phyloP scores from a whole-genome alignment of 106 monocot species.

The Xerophyta viscosa region DNA sequence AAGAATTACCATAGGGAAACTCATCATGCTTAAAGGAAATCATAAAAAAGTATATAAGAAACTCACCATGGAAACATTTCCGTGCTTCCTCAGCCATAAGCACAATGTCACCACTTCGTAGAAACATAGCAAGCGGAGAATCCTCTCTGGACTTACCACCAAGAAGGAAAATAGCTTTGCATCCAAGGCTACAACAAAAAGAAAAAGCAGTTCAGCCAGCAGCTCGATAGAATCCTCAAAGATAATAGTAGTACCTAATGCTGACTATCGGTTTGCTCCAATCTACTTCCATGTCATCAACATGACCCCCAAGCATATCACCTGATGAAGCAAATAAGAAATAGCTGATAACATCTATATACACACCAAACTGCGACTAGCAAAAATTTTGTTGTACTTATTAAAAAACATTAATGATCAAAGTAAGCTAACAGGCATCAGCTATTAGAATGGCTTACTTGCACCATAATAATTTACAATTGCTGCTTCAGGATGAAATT shows the following conservation, averaged over 20 bases:
- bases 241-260: no score
- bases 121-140: conserved; percentile 69
- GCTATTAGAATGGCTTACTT: conserved; percentile 30
- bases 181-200: conserved; percentile 58
- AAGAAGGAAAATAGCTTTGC: conserved; percentile 84
- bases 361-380: no score
- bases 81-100: conserved; percentile 89
- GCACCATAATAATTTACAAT: conserved; percentile 96
- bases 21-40: no score
- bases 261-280: conserved; percentile 97
- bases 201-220: neutral
- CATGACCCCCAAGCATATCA: conserved; percentile 98
- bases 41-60: no score
- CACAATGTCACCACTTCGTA: conserved; percentile 81
- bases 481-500: conserved; percentile 85
- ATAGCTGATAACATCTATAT: conserved; percentile 1
- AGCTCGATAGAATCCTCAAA: no score
- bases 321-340: conserved; percentile 27
- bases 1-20: no score
- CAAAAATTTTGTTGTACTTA: no score
- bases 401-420: no score
- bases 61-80: conserved; percentile 93
- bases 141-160: conserved; percentile 86
- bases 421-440: neutral
- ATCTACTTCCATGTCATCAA: conserved; percentile 98